Conservation (phyloP, 257 asterid genomes). For the Ballota nigra region DNA sequence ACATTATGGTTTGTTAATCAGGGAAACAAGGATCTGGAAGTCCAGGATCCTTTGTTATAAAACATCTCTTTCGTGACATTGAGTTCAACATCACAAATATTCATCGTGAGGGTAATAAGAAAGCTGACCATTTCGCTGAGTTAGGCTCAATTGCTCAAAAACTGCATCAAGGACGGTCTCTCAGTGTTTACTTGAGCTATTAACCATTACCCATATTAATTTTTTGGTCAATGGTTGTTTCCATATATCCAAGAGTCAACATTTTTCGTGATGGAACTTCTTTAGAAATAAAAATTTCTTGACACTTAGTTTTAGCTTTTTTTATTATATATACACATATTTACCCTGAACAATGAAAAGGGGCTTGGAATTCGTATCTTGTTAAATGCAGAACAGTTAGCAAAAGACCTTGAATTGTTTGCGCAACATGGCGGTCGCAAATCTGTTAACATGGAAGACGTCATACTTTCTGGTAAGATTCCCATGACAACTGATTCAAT, state of each 20-base stretch:
- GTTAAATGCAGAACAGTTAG: slow-evolving; percentile 71
- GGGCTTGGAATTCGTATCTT: background rate
- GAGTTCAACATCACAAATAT: background rate
- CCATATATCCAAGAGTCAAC: background rate
- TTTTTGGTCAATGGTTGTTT: background rate
- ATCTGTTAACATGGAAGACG: slow-evolving; percentile 95
- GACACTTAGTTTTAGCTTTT: background rate
- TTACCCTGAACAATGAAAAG: background rate
- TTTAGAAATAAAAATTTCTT: background rate
- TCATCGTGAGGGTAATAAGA: background rate
- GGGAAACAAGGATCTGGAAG: background rate
- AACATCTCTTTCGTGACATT: background rate
- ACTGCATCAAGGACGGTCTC: background rate
- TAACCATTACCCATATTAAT: background rate
- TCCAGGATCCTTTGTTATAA: background rate
- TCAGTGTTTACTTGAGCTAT: background rate
- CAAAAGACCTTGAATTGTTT: slow-evolving; percentile 85
- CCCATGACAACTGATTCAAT: background rate
- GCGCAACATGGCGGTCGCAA: slow-evolving; percentile 87
- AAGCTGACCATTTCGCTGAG: background rate
- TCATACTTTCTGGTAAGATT: slow-evolving; percentile 75
- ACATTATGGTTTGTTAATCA: background rate
- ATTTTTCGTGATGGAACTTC: background rate
- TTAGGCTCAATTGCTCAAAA: background rate
- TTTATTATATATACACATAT: background rate